Conservation (phyloP, 176 grass and related monocot genomes). For the Chloris gayana region DNA sequence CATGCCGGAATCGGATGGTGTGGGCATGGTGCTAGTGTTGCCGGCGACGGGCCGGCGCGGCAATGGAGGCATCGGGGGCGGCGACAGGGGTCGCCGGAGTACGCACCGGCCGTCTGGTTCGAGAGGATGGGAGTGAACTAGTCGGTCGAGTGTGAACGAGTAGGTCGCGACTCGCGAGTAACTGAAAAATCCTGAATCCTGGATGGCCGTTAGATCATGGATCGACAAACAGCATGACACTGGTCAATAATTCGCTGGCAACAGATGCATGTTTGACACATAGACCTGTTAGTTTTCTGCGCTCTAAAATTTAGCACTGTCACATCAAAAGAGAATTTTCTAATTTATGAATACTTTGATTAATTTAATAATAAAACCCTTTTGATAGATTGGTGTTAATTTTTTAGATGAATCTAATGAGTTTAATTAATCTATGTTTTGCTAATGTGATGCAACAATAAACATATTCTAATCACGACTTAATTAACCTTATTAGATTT, state of each 20-base stretch:
- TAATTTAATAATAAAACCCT: no score
- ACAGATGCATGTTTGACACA: background rate
- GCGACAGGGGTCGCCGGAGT: background rate
- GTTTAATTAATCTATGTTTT: no score
- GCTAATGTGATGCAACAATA: no score
- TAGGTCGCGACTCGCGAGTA: background rate
- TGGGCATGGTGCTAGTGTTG: background rate
- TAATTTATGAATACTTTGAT: no score
- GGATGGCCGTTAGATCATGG: background rate
- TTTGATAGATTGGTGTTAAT: no score
- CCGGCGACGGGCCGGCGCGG: constrained; percentile 16
- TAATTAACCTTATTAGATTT: no score
- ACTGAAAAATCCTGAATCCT: background rate
- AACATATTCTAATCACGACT: no score
- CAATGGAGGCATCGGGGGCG: constrained; percentile 12
- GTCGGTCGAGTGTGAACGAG: background rate
- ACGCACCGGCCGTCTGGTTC: background rate
- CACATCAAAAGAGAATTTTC: no score
- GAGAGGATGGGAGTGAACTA: background rate
- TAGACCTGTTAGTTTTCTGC: no score
- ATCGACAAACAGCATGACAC: background rate
- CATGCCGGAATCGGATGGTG: constrained; percentile 35
- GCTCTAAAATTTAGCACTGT: no score
- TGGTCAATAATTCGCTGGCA: background rate
- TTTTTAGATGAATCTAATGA: no score